A percentile compares a stretch with the other conserved stretches of the same genome.
Conservation (phyloP, 179 eudicot species). For the Actinidia polygama region DNA sequence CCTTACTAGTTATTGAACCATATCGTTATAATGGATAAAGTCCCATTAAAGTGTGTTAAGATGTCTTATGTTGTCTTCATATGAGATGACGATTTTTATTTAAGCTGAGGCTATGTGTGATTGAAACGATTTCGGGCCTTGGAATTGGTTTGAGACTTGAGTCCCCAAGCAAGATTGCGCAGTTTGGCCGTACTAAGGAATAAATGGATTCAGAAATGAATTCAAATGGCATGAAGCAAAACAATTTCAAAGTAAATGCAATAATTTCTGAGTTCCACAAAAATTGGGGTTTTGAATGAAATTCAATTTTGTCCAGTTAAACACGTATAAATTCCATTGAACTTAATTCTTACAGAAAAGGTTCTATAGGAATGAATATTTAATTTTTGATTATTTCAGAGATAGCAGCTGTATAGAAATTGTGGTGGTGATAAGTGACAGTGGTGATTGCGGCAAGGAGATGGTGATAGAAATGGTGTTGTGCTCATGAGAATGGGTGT, state of each 20-base stretch:
- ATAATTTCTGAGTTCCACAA: background rate
- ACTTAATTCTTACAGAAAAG: background rate
- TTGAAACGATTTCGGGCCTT: background rate
- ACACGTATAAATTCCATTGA: background rate
- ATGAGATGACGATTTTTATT: background rate
- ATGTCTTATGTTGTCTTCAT: background rate
- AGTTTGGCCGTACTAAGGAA: background rate
- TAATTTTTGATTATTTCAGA: background rate
- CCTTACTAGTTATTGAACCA: background rate
- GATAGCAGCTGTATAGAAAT: background rate
- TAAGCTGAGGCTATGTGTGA: background rate
- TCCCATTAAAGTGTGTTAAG: background rate
- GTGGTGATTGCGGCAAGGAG: background rate
- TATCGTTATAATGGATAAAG: background rate
- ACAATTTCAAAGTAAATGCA: background rate
- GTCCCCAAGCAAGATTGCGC: background rate
- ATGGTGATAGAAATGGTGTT: background rate
- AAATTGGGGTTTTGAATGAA: background rate
- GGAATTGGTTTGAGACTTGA: background rate
- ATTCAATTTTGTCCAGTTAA: background rate
- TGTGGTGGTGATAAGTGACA: constrained; percentile 8
- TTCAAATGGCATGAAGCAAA: background rate
- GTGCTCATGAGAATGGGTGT: background rate
- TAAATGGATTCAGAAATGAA: background rate
- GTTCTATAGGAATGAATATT: background rate